Evolutionary conservation across 805 yeast species (phyloP), one percentile per base, ranked within the genome.

Genomic region (Saturnispora serradocipensis): DNA sequence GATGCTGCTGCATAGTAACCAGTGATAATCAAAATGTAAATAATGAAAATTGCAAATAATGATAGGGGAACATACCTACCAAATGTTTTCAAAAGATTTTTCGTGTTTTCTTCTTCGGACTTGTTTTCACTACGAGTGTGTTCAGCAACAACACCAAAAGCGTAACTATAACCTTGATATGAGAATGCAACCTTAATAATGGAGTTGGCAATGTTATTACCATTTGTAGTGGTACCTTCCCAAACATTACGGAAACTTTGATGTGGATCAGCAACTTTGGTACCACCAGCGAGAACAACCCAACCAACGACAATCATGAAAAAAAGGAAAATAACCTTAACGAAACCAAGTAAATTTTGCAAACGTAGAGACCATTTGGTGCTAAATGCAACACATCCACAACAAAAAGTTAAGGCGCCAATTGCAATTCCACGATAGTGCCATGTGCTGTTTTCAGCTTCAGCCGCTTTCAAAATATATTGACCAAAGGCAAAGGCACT

Each of bases 241-340:
- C 69, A 60, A 58, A 68, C 44, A 67, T 72, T 57, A 44, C 63
- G 43, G 68, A 70, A 59, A 59, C 66, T 48, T 62, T 65, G 46
- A 25, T 51, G 54, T 24, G 56, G 59, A 47, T 59, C 55, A 16
- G 52, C 43, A 20, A 53, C 59, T 45, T 53, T 73, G 48, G 82
- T 73, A 50, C 86, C 82, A 25, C 90, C 91, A 49, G 83, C 88
- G 38, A 87, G 72, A 1, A 88, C 88, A n/a, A 84, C 90, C 87
- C 89, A 85, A 13, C 95, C 95, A 42, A 88, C 81, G 42, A 86
- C 73, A 10, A 84, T 72, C 53, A 87, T 84, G 63, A 87, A 77
- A 8, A 81, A 56, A 39, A 87, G 78, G 61, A 87, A 80, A n/a
- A 74, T 80, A 40, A 87, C 71, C 68, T 87, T 87, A 74, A 86